These are phyloP conservation scores for Vicia sativa DNA, from an alignment of 306 rosid species.

Conservation along the genomic window DNA sequence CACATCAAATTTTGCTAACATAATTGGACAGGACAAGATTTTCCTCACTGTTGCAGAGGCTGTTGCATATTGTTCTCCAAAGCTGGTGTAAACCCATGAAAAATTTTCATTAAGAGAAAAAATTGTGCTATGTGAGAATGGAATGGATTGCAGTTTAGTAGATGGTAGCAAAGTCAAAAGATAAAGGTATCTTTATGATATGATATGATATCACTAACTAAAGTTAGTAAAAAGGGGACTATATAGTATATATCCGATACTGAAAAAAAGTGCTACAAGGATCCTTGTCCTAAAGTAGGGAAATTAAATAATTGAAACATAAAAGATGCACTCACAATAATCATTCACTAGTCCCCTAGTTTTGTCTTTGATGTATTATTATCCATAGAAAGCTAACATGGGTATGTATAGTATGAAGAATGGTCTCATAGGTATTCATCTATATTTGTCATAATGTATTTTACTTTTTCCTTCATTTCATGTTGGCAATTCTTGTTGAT, in stretches of 20 bases:
- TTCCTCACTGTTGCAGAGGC: constrained; percentile 91
- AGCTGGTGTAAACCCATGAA: constrained; percentile 62
- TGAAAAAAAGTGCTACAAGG: not conserved
- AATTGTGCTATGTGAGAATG: constrained; percentile 2
- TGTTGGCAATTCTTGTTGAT: constrained; percentile 10
- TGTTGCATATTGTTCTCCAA: constrained; percentile 68
- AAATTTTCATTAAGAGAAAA: not conserved
- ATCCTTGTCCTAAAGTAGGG: constrained; percentile 42
- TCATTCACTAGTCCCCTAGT: constrained; percentile 1
- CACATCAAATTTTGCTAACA: constrained; percentile 52
- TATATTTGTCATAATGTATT: not conserved
- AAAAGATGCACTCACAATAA: constrained; percentile 37
- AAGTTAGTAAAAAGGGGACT: constrained; percentile 28
- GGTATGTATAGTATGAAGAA: not conserved
- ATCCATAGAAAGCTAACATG: constrained; percentile 20
- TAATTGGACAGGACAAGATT: constrained; percentile 75
- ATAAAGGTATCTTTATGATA: constrained; percentile 18
- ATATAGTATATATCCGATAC: constrained; percentile 3
- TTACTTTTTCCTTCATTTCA: not conserved
- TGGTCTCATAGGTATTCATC: constrained; percentile 1
- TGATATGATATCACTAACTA: constrained; percentile 25
- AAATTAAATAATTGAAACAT: constrained; percentile 7
- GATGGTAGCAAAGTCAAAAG: constrained; percentile 3
- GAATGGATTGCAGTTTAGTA: constrained; percentile 6
- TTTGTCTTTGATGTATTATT: constrained; percentile 23